Conservation (phyloP, 352 stramenopile species). For the Globisporangium alternatum region DNA sequence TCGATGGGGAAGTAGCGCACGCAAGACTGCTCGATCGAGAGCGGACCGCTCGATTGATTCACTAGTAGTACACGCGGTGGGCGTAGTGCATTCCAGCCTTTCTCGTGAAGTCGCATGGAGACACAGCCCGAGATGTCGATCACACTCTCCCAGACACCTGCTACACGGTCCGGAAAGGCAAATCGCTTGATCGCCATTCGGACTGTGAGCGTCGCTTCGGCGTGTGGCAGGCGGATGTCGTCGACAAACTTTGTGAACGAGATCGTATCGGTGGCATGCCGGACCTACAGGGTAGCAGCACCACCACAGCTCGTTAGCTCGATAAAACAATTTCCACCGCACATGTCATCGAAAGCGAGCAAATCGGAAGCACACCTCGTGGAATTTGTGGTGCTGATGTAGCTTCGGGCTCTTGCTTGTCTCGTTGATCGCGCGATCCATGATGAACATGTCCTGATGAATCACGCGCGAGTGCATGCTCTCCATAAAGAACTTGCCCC, state of each 20-base stretch:
- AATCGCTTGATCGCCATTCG: conserved; percentile 2
- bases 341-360: not conserved
- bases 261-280: not conserved
- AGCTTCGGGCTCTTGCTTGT: not conserved
- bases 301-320: not conserved
- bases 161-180: not conserved
- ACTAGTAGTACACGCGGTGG: not conserved
- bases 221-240: conserved; percentile 1
- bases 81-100: conserved; percentile 24
- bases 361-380: not conserved
- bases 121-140: conserved; percentile 3
- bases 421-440: conserved; percentile 1
- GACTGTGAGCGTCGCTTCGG: conserved; percentile 6
- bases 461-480: conserved; percentile 7
- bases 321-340: not conserved
- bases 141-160: not conserved
- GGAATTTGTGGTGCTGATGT: not conserved
- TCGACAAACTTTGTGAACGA: conserved; percentile 7
- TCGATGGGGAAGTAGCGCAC: conserved; percentile 1
- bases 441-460: not conserved
- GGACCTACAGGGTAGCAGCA: not conserved
- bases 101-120: conserved; percentile 23
- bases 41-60: not conserved
- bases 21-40: conserved; percentile 13
- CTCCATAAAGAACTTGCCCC: conserved; percentile 24